These are phyloP conservation scores for Sphagnum contortum DNA, from an alignment of 225 moss, liverwort and hornwort species.

Conservation along the genomic window DNA sequence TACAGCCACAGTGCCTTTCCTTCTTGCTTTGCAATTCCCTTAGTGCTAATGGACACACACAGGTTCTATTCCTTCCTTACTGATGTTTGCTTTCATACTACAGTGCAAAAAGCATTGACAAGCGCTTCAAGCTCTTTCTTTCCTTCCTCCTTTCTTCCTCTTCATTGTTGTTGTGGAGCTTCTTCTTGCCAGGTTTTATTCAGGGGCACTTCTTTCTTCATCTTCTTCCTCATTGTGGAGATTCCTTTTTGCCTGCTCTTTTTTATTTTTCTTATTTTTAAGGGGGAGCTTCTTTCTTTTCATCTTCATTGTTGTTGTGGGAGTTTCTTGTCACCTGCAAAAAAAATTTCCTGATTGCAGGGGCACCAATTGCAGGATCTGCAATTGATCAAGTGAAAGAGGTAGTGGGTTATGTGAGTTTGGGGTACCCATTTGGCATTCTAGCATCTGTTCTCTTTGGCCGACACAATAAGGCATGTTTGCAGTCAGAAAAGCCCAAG, in stretches of 20 bases:
- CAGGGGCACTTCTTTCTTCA: not conserved
- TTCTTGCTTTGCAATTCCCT: too few relatives aligned
- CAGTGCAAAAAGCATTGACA: too few relatives aligned
- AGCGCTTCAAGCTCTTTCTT: too few relatives aligned
- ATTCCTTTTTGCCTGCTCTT: not conserved
- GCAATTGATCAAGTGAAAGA: constrained; percentile 54
- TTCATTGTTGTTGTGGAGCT: not conserved
- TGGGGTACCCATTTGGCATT: constrained; percentile 86
- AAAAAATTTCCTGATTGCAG: constrained; percentile 20
- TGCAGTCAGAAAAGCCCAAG: constrained; percentile 76
- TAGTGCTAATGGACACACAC: too few relatives aligned
- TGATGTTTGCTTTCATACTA: too few relatives aligned
- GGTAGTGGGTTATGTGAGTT: constrained; percentile 69
- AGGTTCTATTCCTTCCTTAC: too few relatives aligned
- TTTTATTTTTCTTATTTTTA: constrained; percentile 1
- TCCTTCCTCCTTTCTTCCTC: too few relatives aligned
- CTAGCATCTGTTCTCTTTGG: constrained; percentile 80
- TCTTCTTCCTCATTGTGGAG: not conserved
- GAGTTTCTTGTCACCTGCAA: not conserved
- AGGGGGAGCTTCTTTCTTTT: not conserved
- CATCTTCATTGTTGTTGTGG: too few relatives aligned
- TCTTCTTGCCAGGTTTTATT: not conserved
- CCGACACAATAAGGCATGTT: constrained; percentile 57
- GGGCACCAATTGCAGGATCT: constrained; percentile 84
- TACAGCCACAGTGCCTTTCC: too few relatives aligned